Conservation (phyloP, 2,329 filamentous ascomycete species). For the Calonectria multiphialidica region DNA sequence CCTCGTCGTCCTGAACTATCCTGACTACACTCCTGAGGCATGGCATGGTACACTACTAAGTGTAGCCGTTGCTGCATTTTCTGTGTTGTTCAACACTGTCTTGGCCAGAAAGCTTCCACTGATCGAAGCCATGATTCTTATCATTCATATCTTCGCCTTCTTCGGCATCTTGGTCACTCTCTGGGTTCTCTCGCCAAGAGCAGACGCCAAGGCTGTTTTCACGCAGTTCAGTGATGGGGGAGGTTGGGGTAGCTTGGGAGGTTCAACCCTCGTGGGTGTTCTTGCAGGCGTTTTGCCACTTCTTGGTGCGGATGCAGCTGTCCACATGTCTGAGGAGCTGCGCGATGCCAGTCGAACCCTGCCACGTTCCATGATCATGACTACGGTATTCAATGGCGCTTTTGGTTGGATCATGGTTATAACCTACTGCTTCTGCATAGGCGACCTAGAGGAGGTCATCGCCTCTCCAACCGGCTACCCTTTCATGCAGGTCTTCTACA, state of each 20-base stretch:
- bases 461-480: constrained; percentile 33
- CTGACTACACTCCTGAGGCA: constrained; percentile 22
- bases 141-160: constrained; percentile 39
- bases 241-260: constrained; percentile 33
- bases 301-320: constrained; percentile 37
- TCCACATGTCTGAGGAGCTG: constrained; percentile 39
- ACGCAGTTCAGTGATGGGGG: constrained; percentile 37
- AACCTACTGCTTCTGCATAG: constrained; percentile 37
- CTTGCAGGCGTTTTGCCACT: constrained; percentile 33
- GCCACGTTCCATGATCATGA: constrained; percentile 34
- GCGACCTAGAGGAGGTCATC: constrained; percentile 34
- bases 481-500: constrained; percentile 39
- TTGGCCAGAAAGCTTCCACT: constrained; percentile 30
- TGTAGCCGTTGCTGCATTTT: constrained; percentile 30
- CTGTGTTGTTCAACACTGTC: constrained; percentile 34
- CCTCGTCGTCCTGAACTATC: constrained; percentile 50
- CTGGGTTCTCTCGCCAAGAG: constrained; percentile 35
- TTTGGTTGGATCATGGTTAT: constrained; percentile 42
- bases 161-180: constrained; percentile 36
- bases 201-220: constrained; percentile 32
- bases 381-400: constrained; percentile 34
- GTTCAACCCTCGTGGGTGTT: constrained; percentile 35
- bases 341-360: constrained; percentile 36
- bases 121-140: constrained; percentile 29
- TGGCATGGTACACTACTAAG: constrained; percentile 37